These are phyloP conservation scores for Mycena rebaudengoi DNA, from an alignment of 768 basidiomycete species.

Conservation along the genomic window DNA sequence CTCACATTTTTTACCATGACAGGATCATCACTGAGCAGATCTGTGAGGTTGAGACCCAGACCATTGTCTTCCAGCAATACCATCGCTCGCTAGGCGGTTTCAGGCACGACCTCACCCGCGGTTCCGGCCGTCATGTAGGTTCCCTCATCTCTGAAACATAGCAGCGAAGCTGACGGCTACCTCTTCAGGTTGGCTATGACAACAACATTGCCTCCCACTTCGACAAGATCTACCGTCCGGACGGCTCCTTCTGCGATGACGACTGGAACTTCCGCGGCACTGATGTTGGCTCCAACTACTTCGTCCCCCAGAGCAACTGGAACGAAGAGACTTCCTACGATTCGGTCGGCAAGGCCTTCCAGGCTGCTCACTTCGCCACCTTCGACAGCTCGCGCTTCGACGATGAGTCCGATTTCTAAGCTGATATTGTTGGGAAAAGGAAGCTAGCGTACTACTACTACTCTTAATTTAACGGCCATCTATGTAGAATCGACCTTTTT, in stretches of 20 bases:
- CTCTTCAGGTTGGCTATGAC: conserved; percentile 41
- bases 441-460: too few species aligned
- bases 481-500: too few species aligned
- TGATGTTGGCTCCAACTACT: conserved; percentile 38
- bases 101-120: conserved; percentile 39
- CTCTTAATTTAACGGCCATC: too few species aligned
- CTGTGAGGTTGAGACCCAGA: conserved; percentile 48
- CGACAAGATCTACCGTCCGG: conserved; percentile 35
- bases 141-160: too few species aligned
- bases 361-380: conserved; percentile 26
- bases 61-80: conserved; percentile 45
- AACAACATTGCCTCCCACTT: conserved; percentile 38
- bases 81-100: conserved; percentile 15
- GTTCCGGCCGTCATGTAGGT: conserved; percentile 32
- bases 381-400: too few species aligned
- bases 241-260: conserved; percentile 38
- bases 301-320: conserved; percentile 41
- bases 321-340: conserved; percentile 32
- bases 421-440: too few species aligned
- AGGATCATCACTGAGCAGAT: too few species aligned
- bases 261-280: conserved; percentile 43
- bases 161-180: not conserved
- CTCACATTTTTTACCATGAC: conserved; percentile 39
- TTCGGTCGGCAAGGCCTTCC: conserved; percentile 33
- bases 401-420: conserved; percentile 29